Evolutionary conservation across 1,284 basidiomycete species (phyloP), one percentile per base, ranked within the genome.

Genomic region (Sanghuangporus sanghuang): DNA sequence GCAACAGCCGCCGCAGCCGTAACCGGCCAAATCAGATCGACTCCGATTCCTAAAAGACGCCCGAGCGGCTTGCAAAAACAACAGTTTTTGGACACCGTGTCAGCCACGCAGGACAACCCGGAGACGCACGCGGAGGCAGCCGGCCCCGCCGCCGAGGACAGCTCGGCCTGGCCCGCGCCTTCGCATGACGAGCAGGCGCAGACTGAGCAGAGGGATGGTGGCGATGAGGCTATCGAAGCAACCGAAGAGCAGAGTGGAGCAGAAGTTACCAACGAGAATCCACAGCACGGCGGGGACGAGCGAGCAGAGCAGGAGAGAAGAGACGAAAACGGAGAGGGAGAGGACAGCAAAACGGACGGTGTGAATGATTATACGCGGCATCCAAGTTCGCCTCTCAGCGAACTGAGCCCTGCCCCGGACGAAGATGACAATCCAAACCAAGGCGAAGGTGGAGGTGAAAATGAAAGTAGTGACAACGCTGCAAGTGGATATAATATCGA

Each of bases 321-420:
- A 12, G 61, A 21, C 27, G 50, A 44, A 55, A 18, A 23, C 18
- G 57, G n/a, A 21, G 21, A 11, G 49, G 50, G 36, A n/a, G n/a
- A 16, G 38, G 39, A 53, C 38, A 59, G 23, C 23, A 52, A 64
- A 42, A 42, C 18, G 7, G 53, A 48, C 12, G 58, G 46, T 21
- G 38, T 32, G 6, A 53, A 39, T 27, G 48, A 49, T 50, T 54
- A 64, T 40, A 23, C 35, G 14, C 58, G 59, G 12, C 58, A 52
- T 4, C 50, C 42, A 42, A 64, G 63, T 46, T 64, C 63, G 5
- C 63, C 63, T 18, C 48, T 64, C 42, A 64, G 63, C 42, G 63
- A 64, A 40, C 63, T 64, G 23, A 64, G 63, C 46, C 63, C 63
- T 16, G 63, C 59, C 9, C 63, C 63, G 18, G 54, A 42, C 40